These are phyloP conservation scores for Penicillium roqueforti DNA, from an alignment of 495 filamentous ascomycete species.

Conservation along the genomic window DNA sequence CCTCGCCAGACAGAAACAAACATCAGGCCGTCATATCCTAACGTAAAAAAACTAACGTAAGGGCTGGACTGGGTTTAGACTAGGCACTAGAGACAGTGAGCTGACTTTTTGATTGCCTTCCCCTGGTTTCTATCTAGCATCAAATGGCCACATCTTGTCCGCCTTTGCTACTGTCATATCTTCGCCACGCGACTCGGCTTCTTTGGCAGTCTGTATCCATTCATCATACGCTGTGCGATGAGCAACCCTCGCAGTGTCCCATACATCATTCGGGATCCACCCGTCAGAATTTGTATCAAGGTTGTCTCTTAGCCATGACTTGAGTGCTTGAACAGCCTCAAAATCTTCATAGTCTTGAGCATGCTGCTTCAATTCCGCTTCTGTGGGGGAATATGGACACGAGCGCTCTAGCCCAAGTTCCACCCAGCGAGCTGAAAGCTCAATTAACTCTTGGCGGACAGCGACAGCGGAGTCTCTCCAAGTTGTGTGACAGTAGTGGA, in stretches of 20 bases:
- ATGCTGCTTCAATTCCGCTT: conserved; percentile 30
- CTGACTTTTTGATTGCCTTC: background rate
- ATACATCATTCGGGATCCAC: conserved; percentile 31
- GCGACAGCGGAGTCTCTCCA: conserved; percentile 40
- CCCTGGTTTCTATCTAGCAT: conserved; percentile 6
- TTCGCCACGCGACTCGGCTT: conserved; percentile 23
- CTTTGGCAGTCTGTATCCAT: conserved; percentile 32
- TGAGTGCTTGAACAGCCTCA: conserved; percentile 32
- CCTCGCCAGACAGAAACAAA: too few species aligned
- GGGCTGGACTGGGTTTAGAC: too few species aligned
- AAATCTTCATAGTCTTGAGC: conserved; percentile 35
- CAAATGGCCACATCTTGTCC: conserved; percentile 12
- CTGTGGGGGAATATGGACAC: conserved; percentile 31
- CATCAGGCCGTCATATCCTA: too few species aligned
- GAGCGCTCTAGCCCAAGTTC: conserved; percentile 33
- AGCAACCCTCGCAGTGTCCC: conserved; percentile 29
- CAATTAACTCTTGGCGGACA: conserved; percentile 37
- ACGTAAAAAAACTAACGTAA: too few species aligned
- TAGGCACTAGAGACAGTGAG: too few species aligned
- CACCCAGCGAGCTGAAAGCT: conserved; percentile 31
- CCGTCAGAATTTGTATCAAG: conserved; percentile 24
- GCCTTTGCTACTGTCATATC: conserved; percentile 31
- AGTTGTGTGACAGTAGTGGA: conserved; percentile 37
- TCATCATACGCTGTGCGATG: conserved; percentile 31
- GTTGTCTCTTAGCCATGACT: conserved; percentile 19